phyloP scores from a whole-genome alignment of 805 yeast genomes.

The Cyberlindnera lachancei region DNA sequence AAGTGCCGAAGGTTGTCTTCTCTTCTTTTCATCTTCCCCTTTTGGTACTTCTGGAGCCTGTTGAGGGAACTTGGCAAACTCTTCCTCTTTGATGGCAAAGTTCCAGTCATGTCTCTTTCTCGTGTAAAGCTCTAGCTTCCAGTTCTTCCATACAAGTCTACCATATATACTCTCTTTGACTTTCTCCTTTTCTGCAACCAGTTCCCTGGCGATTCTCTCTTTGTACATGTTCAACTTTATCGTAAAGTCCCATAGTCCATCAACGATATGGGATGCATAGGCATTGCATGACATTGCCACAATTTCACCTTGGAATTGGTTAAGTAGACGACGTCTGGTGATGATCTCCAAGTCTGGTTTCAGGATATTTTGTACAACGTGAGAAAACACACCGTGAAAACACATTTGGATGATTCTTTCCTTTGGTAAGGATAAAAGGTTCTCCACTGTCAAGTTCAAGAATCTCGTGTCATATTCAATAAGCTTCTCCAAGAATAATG shows the following conservation, averaged over 20 bases:
- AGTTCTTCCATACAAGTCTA: slow-evolving; percentile 88
- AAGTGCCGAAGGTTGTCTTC: slow-evolving; percentile 8
- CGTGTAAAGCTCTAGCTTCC: slow-evolving; percentile 76
- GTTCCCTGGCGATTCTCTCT: slow-evolving; percentile 72
- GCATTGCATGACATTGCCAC: slow-evolving; percentile 70
- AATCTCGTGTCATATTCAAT: slow-evolving; percentile 61
- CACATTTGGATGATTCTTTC: slow-evolving; percentile 68
- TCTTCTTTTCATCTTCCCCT: slow-evolving; percentile 17
- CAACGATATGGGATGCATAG: slow-evolving; percentile 87
- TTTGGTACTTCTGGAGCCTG: slow-evolving; percentile 15
- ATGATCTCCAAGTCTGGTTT: slow-evolving; percentile 41
- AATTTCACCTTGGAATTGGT: slow-evolving; percentile 49
- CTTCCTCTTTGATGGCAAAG: slow-evolving; percentile 46
- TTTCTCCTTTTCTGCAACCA: slow-evolving; percentile 48
- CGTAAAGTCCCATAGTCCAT: slow-evolving; percentile 75
- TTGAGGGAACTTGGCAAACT: slow-evolving; percentile 33
- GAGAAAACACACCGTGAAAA: slow-evolving; percentile 85
- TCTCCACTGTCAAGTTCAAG: slow-evolving; percentile 49
- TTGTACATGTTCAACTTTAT: slow-evolving; percentile 72
- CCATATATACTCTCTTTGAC: slow-evolving; percentile 88
- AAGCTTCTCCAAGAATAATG: slow-evolving; percentile 66
- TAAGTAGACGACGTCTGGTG: slow-evolving; percentile 61
- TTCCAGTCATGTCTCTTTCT: slow-evolving; percentile 85
- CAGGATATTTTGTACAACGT: slow-evolving; percentile 68
- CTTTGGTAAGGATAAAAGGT: slow-evolving; percentile 51